A percentile compares a stretch with the other conserved stretches of the same genome.
phyloP scores from a whole-genome alignment of 805 yeast species.

The Dipodascopsis uninucleata region DNA sequence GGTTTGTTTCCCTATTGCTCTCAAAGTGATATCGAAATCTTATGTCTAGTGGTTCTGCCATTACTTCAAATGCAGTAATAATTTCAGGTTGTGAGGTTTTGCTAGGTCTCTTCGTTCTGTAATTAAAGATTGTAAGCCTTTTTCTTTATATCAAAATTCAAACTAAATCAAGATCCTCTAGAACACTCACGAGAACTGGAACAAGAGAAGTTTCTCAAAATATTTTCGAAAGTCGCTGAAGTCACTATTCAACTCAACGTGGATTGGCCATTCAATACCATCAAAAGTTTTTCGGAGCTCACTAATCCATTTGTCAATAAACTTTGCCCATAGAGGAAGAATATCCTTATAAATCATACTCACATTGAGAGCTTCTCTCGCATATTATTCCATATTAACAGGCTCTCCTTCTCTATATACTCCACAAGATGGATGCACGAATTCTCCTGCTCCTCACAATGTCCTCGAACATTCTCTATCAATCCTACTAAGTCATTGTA shows the following conservation, averaged over 20 bases:
- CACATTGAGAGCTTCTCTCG: slow-evolving; percentile 10
- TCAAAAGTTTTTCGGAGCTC: slow-evolving; percentile 16
- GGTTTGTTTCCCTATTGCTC: slow-evolving; percentile 55
- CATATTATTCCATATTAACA: slow-evolving; percentile 12
- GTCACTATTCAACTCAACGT: slow-evolving; percentile 1
- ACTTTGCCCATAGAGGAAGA: not conserved
- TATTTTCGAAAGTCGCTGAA: slow-evolving; percentile 1
- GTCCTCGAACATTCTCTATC: not conserved
- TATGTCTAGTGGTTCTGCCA: slow-evolving; percentile 46
- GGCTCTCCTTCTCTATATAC: slow-evolving; percentile 2
- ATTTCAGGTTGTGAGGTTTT: slow-evolving; percentile 1
- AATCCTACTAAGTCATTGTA: slow-evolving; percentile 4
- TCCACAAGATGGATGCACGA: slow-evolving; percentile 15
- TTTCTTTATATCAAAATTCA: not conserved
- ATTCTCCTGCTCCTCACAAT: slow-evolving; percentile 16
- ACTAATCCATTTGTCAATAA: slow-evolving; percentile 1
- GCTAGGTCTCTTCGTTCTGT: not conserved
- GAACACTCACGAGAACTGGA: slow-evolving; percentile 19
- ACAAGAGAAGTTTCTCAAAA: slow-evolving; percentile 13
- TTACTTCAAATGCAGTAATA: slow-evolving; percentile 39
- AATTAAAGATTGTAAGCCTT: not conserved
- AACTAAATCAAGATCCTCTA: not conserved
- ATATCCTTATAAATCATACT: not conserved
- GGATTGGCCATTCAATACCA: slow-evolving; percentile 22
- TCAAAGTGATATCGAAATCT: slow-evolving; percentile 63